Conservation (phyloP, 2,329 filamentous ascomycete genomes). For the Colletotrichum sp. region DNA sequence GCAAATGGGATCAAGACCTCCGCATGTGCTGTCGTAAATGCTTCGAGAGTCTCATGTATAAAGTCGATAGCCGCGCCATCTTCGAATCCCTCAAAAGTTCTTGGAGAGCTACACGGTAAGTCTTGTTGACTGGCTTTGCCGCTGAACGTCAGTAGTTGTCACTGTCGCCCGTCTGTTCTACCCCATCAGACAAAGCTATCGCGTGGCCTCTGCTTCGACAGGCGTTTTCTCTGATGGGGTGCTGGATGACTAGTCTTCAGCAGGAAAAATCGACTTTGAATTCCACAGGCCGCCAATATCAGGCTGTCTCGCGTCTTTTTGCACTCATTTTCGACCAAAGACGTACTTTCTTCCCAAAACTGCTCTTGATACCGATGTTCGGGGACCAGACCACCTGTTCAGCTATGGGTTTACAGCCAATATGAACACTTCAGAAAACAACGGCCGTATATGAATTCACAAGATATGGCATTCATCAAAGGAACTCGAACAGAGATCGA, state of each 20-base stretch:
- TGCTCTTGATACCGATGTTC: neutral
- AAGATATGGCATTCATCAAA: neutral
- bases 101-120: neutral
- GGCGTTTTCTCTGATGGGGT: no score
- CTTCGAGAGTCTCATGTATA: neutral
- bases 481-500: neutral
- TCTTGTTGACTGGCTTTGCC: neutral
- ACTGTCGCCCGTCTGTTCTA: accelerated
- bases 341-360: neutral
- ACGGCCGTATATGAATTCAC: neutral
- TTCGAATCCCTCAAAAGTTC: neutral
- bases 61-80: neutral
- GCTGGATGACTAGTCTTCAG: no score
- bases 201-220: neutral
- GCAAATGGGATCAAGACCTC: neutral
- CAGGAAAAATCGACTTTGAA: no score
- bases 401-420: neutral
- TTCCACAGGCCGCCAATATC: neutral
- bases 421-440: neutral
- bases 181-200: neutral
- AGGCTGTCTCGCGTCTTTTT: neutral
- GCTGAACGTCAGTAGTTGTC: neutral
- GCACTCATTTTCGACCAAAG: no score
- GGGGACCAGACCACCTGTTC: neutral
- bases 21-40: neutral